Conservation (phyloP, 192 early-diverging fungal species). For the Geosiphon pyriformis region DNA sequence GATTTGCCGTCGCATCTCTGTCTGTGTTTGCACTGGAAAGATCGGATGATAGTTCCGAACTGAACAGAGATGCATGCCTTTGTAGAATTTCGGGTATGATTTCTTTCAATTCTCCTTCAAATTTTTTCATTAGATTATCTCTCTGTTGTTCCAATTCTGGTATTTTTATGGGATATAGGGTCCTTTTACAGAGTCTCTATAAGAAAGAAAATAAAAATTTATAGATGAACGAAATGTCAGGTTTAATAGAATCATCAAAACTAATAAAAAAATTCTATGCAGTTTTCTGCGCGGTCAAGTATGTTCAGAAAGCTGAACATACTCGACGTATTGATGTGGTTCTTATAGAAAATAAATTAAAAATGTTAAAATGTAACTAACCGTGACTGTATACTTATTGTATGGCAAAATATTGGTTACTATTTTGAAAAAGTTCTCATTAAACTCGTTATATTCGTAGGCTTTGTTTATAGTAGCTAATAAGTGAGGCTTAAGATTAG, state of each 20-base stretch:
- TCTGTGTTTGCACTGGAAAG: neutral
- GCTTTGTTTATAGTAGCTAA: slow-evolving; percentile 25
- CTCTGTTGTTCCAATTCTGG: slow-evolving; percentile 2
- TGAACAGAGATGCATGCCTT: neutral
- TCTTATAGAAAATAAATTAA: no score
- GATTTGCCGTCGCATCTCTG: neutral
- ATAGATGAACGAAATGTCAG: no score
- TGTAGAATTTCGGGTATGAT: slow-evolving; percentile 6
- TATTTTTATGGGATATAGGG: slow-evolving; percentile 17
- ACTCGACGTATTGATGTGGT: no score
- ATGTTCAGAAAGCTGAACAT: no score
- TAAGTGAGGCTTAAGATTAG: slow-evolving; percentile 35
- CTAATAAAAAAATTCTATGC: no score
- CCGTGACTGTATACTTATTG: slow-evolving; percentile 46
- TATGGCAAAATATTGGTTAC: slow-evolving; percentile 46
- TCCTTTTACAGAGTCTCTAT: slow-evolving; percentile 23
- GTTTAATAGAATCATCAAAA: no score
- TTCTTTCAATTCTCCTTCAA: slow-evolving; percentile 5
- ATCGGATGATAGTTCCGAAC: neutral
- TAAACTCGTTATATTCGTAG: slow-evolving; percentile 32
- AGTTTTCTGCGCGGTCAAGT: no score
- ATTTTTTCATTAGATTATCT: slow-evolving; percentile 2
- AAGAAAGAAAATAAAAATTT: no score
- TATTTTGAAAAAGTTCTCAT: slow-evolving; percentile 40
- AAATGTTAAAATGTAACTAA: no score